Evolutionary conservation across 768 basidiomycete genomes (phyloP), one percentile per base, ranked within the genome.

Genomic region (Russula emetica): DNA sequence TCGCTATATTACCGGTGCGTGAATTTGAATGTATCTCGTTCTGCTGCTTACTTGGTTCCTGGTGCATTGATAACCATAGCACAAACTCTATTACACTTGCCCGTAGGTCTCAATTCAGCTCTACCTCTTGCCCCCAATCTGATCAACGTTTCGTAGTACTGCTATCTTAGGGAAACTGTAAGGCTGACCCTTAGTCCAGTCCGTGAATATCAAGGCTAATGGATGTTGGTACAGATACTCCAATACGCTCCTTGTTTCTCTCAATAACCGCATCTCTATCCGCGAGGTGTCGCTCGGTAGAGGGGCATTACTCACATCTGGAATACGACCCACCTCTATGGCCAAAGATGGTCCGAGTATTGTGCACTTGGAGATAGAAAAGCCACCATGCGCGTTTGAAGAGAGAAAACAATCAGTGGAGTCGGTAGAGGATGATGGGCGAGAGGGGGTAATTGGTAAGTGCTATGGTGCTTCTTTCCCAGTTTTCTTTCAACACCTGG

Each of bases 91-190:
- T 58, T 64, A 14, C 30, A 22, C 30, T 18, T 64, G 63, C 53
- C 53, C 63, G 58, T 64, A 34, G 13, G 53, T 60, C 16, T 50
- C 28, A 16, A 14, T 16, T 32, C 11, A 40, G 34, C 22, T 9
- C 22, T 16, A 42, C 10, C 10, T 42, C 11, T 7, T 14, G 26
- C 30, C 4, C 26, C 10, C 8, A 10, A 7, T 54, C 58, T 60
- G 13, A 60, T 60, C 1, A 16, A 22, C 20, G 13, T 16, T 18
- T 30, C 47, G 11, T n/a, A 64, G 63, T 22, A 32, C 53, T 30
- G 53, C 53, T 42, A n/a, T 60, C 18, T n/a, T 64, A 5, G 63
- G 63, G 14, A 64, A 64, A 55, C 16, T 64, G 63, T 64, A 32
- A 11, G 63, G 5, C 5, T n/a, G 8, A 20, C 2, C 16, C 26